These are phyloP conservation scores for Dysphania ambrosioides DNA, from an alignment of 148 eudicot species.

Conservation along the genomic window DNA sequence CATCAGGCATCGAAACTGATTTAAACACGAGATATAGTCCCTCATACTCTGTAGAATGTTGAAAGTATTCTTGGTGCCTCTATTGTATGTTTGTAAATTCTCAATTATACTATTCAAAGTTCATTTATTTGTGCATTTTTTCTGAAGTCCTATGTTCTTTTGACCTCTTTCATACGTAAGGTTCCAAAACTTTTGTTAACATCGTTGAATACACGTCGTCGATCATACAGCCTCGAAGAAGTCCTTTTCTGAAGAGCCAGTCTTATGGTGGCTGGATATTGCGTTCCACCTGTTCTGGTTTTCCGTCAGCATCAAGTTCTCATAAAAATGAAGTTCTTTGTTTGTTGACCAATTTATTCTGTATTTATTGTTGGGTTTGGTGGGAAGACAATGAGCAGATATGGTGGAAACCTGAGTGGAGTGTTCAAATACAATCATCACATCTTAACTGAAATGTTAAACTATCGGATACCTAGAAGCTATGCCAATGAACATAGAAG, in stretches of 20 bases:
- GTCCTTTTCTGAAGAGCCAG: neutral
- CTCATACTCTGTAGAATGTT: neutral
- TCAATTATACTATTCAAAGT: neutral
- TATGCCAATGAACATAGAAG: neutral
- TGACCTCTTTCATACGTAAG: neutral
- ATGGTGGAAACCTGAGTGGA: conserved; percentile 13
- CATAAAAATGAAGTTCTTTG: neutral
- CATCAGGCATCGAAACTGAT: neutral
- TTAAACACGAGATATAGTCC: neutral
- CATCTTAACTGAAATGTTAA: conserved; percentile 33
- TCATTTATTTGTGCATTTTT: neutral
- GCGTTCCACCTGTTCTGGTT: neutral
- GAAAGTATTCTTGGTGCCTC: neutral
- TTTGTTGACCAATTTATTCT: neutral
- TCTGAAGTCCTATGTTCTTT: neutral
- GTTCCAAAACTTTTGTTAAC: neutral
- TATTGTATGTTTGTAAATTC: conserved; percentile 21
- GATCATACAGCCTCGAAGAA: neutral
- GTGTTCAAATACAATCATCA: conserved; percentile 36
- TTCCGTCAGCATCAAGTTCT: neutral
- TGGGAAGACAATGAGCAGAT: neutral
- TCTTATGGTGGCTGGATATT: neutral
- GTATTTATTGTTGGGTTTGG: neutral
- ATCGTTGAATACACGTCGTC: neutral
- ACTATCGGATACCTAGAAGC: conserved; percentile 33